Evolutionary conservation across 2,329 filamentous ascomycete genomes (phyloP).

Genomic region (Colletotrichum tabaci): DNA sequence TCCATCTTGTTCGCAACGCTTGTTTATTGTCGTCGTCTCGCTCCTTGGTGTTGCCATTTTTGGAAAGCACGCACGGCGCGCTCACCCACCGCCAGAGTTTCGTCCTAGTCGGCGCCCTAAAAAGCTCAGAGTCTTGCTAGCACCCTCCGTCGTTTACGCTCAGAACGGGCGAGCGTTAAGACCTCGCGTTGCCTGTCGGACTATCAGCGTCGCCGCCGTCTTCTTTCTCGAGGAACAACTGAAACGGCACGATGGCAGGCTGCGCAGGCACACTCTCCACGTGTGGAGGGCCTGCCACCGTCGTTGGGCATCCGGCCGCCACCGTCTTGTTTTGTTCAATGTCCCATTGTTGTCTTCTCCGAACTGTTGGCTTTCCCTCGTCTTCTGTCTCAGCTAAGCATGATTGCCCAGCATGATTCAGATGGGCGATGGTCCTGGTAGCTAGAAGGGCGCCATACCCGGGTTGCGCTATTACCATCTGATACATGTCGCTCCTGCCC

Average conservation of each 20-base stretch:
- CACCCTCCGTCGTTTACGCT: conserved; percentile 7
- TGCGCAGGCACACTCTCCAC: conserved; percentile 1
- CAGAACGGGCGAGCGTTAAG: conserved; percentile 31
- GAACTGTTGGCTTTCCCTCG: conserved; percentile 4
- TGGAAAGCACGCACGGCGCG: conserved; percentile 22
- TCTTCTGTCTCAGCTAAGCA: background rate
- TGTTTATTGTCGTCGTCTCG: background rate
- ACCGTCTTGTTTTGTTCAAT: conserved; percentile 15
- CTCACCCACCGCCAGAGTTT: conserved; percentile 16
- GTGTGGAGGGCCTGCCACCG: conserved; percentile 7
- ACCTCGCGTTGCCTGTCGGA: conserved; percentile 12
- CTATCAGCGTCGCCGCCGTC: conserved; percentile 7
- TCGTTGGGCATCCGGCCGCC: background rate
- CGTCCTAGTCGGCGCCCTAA: conserved; percentile 22
- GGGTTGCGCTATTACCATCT: background rate
- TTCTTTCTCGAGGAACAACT: conserved; percentile 13
- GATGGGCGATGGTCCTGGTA: background rate
- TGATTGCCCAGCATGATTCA: background rate
- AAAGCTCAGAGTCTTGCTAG: conserved; percentile 28
- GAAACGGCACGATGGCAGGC: conserved; percentile 33
- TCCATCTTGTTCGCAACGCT: background rate
- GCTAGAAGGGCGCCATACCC: conserved; percentile 9
- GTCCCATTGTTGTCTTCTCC: background rate
- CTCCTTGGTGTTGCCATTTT: conserved; percentile 13
- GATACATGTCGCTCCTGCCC: background rate